Evolutionary conservation across 2,329 filamentous ascomycete genomes (phyloP), one percentile per base, ranked within the genome.

Genomic region (Verticillium zaregamsianum): DNA sequence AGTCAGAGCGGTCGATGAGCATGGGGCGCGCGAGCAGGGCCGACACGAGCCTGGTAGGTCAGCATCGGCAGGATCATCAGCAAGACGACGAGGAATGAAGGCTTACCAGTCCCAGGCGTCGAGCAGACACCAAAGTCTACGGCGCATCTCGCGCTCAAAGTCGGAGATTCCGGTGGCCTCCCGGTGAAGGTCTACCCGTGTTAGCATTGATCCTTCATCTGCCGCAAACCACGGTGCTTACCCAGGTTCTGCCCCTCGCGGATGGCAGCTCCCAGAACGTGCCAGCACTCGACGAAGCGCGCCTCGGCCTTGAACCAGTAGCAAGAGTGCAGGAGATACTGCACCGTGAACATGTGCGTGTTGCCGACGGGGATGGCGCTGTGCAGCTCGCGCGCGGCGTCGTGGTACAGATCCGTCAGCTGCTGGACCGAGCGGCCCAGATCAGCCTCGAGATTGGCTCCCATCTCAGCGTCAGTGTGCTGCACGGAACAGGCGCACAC

Each of bases 41-140:
- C 11, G 73, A 75, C 23, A 76, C 70, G 66, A 77, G 74, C 75
- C 75, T 76, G 57, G 7, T 8, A 11, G 20, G 45, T 49, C 4
- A 49, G 45, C 45, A n/a, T 17, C 17, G 37, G 6, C 14, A 20
- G 14, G 37, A 7, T 9, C 45, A 49, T 11, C 8, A 25, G n/a
- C 20, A 9, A 8, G 9, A n/a, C 45, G 8, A 23, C 45, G 7
- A 23, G 9, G 45, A 49, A 20, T 23, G 6, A 45, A 1, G 15
- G 61, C 65, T 65, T 64, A 77, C 75, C 75, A 77, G 60, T 77
- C 75, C 73, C 72, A 77, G 1, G 72, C 73, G 40, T 76, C 67
- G 31, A 77, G 54, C 14, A 77, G 65, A 57, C 71, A 75, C 75
- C 75, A 77, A 3, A 75, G 57, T 55, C 75, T 69, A 15, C 75